Evolutionary conservation across 2,329 filamentous ascomycete species (phyloP).

Genomic region (Aureobasidium namibiae): DNA sequence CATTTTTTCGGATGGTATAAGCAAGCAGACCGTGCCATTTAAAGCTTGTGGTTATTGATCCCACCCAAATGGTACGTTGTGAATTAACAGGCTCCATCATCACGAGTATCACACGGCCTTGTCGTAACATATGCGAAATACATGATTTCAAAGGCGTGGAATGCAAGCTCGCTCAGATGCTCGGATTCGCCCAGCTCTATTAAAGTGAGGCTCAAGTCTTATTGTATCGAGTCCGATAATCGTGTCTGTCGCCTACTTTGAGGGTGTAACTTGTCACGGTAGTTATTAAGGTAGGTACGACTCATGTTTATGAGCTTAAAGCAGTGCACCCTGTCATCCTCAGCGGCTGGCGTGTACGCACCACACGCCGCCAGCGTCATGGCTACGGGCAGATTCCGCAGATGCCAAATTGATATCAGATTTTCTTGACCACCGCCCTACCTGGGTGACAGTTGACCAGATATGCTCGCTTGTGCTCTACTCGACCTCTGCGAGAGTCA

Average conservation of each 20-base stretch:
- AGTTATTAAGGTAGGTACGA: too few species aligned
- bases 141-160: too few species aligned
- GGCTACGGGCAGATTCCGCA: not conserved
- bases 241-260: too few species aligned
- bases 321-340: not conserved
- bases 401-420: not conserved
- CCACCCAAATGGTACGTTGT: too few species aligned
- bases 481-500: too few species aligned
- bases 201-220: not conserved
- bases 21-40: too few species aligned
- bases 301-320: not conserved
- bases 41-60: too few species aligned
- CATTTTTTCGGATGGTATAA: too few species aligned
- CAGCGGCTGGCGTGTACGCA: not conserved
- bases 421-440: not conserved
- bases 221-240: too few species aligned
- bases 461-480: not conserved
- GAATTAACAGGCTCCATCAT: too few species aligned
- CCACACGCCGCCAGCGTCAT: slow-evolving; percentile 1
- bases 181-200: not conserved
- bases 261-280: too few species aligned
- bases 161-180: not conserved
- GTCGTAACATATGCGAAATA: not conserved
- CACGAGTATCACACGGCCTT: too few species aligned
- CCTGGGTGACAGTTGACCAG: not conserved